Conservation (phyloP, 2,329 filamentous ascomycete genomes). For the Elsinoe perseae region DNA sequence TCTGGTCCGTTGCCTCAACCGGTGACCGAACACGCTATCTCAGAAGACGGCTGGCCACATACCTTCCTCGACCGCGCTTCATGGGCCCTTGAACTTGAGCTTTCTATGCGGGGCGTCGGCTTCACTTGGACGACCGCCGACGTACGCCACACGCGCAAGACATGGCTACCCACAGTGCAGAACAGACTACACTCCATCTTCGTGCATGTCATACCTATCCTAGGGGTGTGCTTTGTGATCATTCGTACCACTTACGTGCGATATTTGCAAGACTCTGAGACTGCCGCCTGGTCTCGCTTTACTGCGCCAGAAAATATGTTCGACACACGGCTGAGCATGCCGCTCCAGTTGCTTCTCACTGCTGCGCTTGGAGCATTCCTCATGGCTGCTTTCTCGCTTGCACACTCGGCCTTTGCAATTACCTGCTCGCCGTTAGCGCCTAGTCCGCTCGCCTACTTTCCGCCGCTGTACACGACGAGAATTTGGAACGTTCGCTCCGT, state of each 20-base stretch:
- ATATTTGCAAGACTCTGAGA: slow-evolving; percentile 21
- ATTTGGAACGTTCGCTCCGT: slow-evolving; percentile 37
- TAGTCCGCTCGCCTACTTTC: slow-evolving; percentile 37
- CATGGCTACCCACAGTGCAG: slow-evolving; percentile 35
- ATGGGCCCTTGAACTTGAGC: slow-evolving; percentile 39
- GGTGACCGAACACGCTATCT: slow-evolving; percentile 33
- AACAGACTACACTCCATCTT: slow-evolving; percentile 36
- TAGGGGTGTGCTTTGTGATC: slow-evolving; percentile 31
- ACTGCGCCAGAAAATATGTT: slow-evolving; percentile 24
- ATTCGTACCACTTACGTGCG: slow-evolving; percentile 31
- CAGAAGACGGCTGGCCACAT: slow-evolving; percentile 35
- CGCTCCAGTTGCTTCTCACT: slow-evolving; percentile 33
- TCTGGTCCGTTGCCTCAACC: slow-evolving; percentile 21
- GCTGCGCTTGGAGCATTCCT: slow-evolving; percentile 37
- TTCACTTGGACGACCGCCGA: slow-evolving; percentile 42
- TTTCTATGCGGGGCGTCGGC: slow-evolving; percentile 39
- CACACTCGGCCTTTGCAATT: slow-evolving; percentile 37
- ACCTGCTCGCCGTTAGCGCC: slow-evolving; percentile 34
- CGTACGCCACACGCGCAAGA: slow-evolving; percentile 38
- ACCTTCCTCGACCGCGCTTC: slow-evolving; percentile 34
- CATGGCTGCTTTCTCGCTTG: slow-evolving; percentile 38
- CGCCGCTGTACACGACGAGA: slow-evolving; percentile 37
- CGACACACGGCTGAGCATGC: slow-evolving; percentile 29
- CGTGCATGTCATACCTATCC: slow-evolving; percentile 33
- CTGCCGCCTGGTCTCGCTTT: slow-evolving; percentile 6